phyloP scores from a whole-genome alignment of 192 early-diverging fungal genomes.

The Phlyctochytrium arcticum region DNA sequence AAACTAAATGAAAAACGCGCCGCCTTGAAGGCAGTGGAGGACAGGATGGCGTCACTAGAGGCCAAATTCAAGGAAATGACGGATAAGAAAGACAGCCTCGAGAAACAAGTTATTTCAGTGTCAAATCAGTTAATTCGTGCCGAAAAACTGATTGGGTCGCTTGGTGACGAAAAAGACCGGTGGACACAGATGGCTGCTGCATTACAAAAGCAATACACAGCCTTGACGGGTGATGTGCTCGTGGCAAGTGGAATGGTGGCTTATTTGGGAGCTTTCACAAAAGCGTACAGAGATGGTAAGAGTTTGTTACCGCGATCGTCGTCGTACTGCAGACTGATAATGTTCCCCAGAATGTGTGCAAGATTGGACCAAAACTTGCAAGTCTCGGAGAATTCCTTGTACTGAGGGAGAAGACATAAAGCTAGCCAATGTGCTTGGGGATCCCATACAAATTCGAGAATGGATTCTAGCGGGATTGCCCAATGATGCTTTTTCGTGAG shows the following conservation, averaged over 20 bases:
- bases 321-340: neutral
- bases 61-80: conserved; percentile 52
- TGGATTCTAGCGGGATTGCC: conserved; percentile 56
- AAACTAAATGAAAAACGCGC: conserved; percentile 56
- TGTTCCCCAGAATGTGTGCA: conserved; percentile 36
- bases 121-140: conserved; percentile 59
- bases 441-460: conserved; percentile 50
- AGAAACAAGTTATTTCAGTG: conserved; percentile 55
- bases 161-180: conserved; percentile 54
- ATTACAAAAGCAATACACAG: conserved; percentile 44
- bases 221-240: conserved; percentile 56
- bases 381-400: conserved; percentile 48
- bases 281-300: conserved; percentile 46
- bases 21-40: conserved; percentile 56
- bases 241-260: conserved; percentile 59
- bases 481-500: conserved; percentile 53
- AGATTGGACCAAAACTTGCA: conserved; percentile 45
- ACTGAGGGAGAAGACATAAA: conserved; percentile 43
- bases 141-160: conserved; percentile 56
- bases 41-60: conserved; percentile 51
- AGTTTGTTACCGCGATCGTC: neutral
- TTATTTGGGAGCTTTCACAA: conserved; percentile 58
- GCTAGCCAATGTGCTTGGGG: conserved; percentile 47
- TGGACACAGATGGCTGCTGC: conserved; percentile 57
- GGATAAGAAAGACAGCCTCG: conserved; percentile 53